A percentile compares a stretch with the other conserved stretches of the same genome.
Conservation (phyloP, 306 rosid genomes). For the Rubus parviflorus region DNA sequence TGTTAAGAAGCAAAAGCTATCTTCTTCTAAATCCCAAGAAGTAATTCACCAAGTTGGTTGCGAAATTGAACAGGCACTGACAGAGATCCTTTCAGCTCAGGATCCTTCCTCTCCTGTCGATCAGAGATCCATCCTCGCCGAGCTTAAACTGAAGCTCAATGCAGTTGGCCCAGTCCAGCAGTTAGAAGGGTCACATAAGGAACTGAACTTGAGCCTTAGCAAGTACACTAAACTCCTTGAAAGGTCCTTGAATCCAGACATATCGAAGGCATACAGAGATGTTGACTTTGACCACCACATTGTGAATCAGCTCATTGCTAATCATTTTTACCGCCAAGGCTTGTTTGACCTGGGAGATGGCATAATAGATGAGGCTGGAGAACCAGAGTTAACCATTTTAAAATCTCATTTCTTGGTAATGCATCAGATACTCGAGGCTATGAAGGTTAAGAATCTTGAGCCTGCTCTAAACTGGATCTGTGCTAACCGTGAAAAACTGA, state of each 20-base stretch:
- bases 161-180: conserved; percentile 53
- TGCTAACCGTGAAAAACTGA: conserved; percentile 53
- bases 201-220: conserved; percentile 50
- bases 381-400: conserved; percentile 44
- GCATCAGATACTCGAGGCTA: conserved; percentile 69
- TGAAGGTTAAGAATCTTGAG: conserved; percentile 60
- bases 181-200: conserved; percentile 72
- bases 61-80: conserved; percentile 64
- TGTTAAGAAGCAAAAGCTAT: conserved; percentile 75
- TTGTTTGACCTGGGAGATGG: conserved; percentile 76
- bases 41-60: conserved; percentile 63
- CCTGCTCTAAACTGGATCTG: conserved; percentile 82
- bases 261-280: conserved; percentile 81
- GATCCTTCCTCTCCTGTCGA: conserved; percentile 44
- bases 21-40: conserved; percentile 67
- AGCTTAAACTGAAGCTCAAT: conserved; percentile 58
- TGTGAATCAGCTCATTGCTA: conserved; percentile 64
- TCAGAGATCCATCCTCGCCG: conserved; percentile 52
- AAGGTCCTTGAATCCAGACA: conserved; percentile 59
- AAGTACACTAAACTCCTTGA: conserved; percentile 69
- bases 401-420: conserved; percentile 64
- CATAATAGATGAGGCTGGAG: conserved; percentile 68
- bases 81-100: conserved; percentile 50
- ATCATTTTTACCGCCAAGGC: conserved; percentile 72
- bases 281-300: conserved; percentile 67